phyloP scores from a whole-genome alignment of 2,329 filamentous ascomycete genomes.

The Aspergillus sp. region DNA sequence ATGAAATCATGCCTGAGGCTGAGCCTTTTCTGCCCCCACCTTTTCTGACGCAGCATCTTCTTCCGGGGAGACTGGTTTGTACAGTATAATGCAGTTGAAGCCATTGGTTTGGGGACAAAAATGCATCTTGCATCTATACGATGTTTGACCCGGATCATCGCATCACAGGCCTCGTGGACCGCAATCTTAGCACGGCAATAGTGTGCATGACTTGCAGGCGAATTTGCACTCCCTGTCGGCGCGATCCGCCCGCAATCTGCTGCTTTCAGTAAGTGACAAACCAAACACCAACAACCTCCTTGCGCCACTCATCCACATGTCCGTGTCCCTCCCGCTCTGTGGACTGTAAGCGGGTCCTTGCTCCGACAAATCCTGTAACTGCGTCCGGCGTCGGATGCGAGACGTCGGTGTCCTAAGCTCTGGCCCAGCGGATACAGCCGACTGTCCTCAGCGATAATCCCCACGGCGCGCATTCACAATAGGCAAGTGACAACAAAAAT shows the following conservation, averaged over 20 bases:
- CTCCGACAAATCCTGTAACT: not conserved
- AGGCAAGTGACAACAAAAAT: not conserved
- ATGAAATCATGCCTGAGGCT: not conserved
- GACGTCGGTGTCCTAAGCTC: not conserved
- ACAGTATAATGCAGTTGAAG: too few species aligned
- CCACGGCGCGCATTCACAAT: not conserved
- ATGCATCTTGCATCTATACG: too few species aligned
- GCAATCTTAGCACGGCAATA: not conserved
- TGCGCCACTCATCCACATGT: not conserved
- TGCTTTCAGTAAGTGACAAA: not conserved
- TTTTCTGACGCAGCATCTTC: not conserved
- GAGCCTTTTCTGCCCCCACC: not conserved
- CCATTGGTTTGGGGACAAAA: too few species aligned
- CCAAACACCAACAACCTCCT: not conserved
- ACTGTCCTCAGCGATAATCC: not conserved
- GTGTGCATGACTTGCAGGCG: not conserved
- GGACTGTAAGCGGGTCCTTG: not conserved
- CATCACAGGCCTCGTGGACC: not conserved
- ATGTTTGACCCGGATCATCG: not conserved
- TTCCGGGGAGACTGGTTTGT: not conserved
- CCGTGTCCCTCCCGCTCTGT: not conserved
- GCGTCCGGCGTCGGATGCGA: not conserved
- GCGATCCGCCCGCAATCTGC: slow-evolving; percentile 4
- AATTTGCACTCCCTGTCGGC: not conserved
- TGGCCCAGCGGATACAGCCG: slow-evolving; percentile 3